Conservation (phyloP, 768 basidiomycete genomes). For the Hysterangium stoloniferum region DNA sequence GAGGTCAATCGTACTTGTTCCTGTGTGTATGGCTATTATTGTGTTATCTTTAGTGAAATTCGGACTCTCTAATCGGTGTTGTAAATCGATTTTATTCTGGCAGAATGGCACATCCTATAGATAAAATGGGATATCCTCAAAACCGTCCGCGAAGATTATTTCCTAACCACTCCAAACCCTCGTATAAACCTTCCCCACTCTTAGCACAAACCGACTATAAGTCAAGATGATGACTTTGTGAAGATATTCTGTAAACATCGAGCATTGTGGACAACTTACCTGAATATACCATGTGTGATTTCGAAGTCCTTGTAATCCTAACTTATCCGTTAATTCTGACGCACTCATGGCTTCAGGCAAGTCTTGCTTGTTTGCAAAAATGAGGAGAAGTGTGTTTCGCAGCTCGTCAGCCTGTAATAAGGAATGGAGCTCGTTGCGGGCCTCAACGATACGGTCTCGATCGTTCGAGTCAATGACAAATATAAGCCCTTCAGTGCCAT, state of each 20-base stretch:
- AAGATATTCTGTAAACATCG: background rate
- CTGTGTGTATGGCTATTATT: too few species aligned
- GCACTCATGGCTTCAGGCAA: constrained; percentile 40
- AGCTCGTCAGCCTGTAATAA: constrained; percentile 99
- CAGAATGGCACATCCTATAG: too few species aligned
- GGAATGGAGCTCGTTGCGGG: constrained; percentile 96
- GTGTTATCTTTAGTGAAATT: too few species aligned
- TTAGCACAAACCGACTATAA: constrained; percentile 91
- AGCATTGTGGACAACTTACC: constrained; percentile 31
- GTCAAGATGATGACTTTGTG: constrained; percentile 2
- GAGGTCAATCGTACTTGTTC: too few species aligned
- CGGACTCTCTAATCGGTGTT: too few species aligned
- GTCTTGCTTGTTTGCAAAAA: constrained; percentile 58
- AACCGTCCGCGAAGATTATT: constrained; percentile 80
- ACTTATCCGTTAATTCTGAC: constrained; percentile 82
- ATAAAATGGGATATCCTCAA: too few species aligned
- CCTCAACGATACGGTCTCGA: constrained; percentile 97
- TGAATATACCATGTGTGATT: constrained; percentile 98
- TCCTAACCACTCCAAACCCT: constrained; percentile 96
- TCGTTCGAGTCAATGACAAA: constrained; percentile 99
- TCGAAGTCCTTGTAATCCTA: constrained; percentile 93
- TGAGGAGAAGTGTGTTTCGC: constrained; percentile 93
- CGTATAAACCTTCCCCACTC: constrained; percentile 96
- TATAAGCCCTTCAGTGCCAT: constrained; percentile 99
- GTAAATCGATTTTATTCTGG: too few species aligned